Conservation (phyloP, 2,329 filamentous ascomycete genomes). For the Phaeosphaeriaceae sp. region DNA sequence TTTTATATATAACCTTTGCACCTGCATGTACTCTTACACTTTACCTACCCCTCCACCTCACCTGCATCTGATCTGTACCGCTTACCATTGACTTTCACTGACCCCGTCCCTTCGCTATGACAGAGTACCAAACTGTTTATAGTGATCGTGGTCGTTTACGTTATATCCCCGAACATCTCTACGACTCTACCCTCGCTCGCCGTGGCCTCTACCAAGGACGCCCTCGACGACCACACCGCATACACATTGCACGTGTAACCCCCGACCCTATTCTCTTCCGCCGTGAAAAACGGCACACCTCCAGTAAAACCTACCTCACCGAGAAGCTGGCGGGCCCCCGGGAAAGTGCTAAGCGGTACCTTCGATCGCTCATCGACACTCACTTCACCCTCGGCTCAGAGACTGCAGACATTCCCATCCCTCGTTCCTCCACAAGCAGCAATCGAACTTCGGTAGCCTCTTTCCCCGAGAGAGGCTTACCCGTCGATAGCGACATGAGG, state of each 20-base stretch:
- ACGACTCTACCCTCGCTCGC: conserved; percentile 30
- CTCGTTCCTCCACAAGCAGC: conserved; percentile 40
- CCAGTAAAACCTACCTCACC: conserved; percentile 44
- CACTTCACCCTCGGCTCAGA: conserved; percentile 35
- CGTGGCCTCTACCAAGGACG: conserved; percentile 56
- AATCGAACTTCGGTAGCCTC: conserved; percentile 34
- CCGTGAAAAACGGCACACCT: conserved; percentile 37
- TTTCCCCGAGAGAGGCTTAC: conserved; percentile 34
- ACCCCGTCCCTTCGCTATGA: conserved; percentile 42
- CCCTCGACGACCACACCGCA: conserved; percentile 61
- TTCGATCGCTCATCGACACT: conserved; percentile 54
- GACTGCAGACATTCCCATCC: conserved; percentile 26
- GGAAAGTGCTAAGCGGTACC: conserved; percentile 57
- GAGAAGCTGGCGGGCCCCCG: conserved; percentile 59
- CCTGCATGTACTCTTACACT: too few species aligned
- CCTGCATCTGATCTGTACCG: too few species aligned
- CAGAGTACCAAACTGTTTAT: conserved; percentile 48
- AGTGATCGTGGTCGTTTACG: conserved; percentile 47
- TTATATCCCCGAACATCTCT: conserved; percentile 46
- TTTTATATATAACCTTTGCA: conserved; percentile 27
- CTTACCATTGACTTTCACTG: conserved; percentile 34
- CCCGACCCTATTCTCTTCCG: conserved; percentile 47
- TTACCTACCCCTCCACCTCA: too few species aligned
- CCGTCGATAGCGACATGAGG: conserved; percentile 45
- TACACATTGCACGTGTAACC: conserved; percentile 60